These are phyloP conservation scores for Apiotrichum brassicae DNA, from an alignment of 1,284 basidiomycete genomes.

Conservation along the genomic window DNA sequence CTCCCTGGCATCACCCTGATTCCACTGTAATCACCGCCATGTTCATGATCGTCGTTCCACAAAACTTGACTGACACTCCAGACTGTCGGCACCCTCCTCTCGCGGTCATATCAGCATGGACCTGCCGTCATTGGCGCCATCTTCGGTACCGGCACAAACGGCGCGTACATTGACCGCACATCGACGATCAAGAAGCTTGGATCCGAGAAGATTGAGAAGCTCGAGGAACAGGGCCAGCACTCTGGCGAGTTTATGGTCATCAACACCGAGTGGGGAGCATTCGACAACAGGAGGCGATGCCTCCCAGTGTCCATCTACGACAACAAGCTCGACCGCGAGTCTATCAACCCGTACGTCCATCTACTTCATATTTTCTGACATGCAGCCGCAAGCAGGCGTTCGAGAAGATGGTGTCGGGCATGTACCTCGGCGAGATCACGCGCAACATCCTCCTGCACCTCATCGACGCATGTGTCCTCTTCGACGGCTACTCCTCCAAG, in stretches of 20 bases:
- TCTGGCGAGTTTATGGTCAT: constrained; percentile 78
- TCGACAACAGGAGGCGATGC: constrained; percentile 84
- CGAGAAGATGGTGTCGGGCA: constrained; percentile 97
- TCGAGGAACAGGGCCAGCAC: constrained; percentile 40
- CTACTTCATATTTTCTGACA: not conserved
- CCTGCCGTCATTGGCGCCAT: constrained; percentile 82
- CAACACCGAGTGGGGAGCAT: constrained; percentile 97
- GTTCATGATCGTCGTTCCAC: not conserved
- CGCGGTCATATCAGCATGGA: constrained; percentile 83
- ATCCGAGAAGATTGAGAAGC: constrained; percentile 54
- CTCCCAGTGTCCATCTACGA: constrained; percentile 90
- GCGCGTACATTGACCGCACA: constrained; percentile 87
- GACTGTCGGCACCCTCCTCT: constrained; percentile 92
- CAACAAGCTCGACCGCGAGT: constrained; percentile 83
- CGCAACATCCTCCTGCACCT: constrained; percentile 79
- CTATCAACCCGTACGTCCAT: constrained; percentile 68
- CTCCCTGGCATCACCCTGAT: no score
- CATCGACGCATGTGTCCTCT: constrained; percentile 67
- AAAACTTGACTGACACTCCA: constrained; percentile 33
- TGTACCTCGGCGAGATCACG: constrained; percentile 95
- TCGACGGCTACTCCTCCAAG: constrained; percentile 67
- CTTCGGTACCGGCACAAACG: constrained; percentile 97
- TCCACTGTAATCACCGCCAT: no score
- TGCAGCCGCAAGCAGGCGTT: constrained; percentile 73
- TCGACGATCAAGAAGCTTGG: constrained; percentile 76